phyloP scores from a whole-genome alignment of 768 basidiomycete genomes.

The Boletus rufocinnamomeus region DNA sequence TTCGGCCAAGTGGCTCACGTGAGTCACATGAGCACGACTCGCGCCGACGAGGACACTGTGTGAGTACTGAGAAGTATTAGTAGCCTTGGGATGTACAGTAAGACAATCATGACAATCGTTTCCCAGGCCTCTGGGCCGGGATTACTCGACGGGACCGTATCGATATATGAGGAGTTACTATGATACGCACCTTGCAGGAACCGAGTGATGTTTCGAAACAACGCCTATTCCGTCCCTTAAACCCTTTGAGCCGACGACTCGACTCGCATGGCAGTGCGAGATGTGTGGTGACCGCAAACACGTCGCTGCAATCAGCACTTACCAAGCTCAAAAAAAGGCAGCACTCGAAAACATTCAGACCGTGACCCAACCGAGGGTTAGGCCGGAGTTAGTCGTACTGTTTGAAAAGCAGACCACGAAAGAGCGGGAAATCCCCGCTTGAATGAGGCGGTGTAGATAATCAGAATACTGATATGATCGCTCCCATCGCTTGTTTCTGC shows the following conservation, averaged over 20 bases:
- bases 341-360: constrained; percentile 9
- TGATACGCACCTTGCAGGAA: background rate
- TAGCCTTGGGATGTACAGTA: background rate
- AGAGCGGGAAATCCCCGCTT: too few relatives aligned
- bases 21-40: background rate
- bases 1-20: background rate
- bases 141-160: too few relatives aligned
- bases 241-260: background rate
- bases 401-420: too few relatives aligned
- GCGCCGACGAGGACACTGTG: background rate
- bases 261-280: too few relatives aligned
- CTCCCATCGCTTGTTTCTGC: too few relatives aligned
- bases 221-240: background rate
- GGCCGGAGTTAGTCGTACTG: too few relatives aligned
- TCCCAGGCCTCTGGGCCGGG: background rate
- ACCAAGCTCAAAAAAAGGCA: constrained; percentile 17
- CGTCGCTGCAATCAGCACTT: background rate
- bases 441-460: too few relatives aligned
- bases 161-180: background rate
- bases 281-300: background rate
- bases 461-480: too few relatives aligned
- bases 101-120: background rate
- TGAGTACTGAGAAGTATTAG: background rate
- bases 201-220: background rate
- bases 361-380: constrained; percentile 2